These are phyloP conservation scores for Ceratobasidium sp. DNA, from an alignment of 1,284 basidiomycete species.

Conservation along the genomic window DNA sequence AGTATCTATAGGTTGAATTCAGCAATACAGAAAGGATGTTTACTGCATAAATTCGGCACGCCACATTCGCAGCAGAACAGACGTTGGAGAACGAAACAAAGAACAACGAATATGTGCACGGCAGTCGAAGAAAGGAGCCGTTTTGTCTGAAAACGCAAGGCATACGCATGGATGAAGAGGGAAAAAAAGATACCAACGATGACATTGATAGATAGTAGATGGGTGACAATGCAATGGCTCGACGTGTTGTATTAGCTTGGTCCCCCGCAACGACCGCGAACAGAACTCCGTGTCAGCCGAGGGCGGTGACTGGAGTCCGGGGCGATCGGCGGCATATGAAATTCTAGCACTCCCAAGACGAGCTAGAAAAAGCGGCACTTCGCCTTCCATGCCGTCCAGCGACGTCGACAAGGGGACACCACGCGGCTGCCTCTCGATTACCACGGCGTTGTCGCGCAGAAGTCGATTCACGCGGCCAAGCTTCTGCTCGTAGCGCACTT, in stretches of 20 bases:
- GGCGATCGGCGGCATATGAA: constrained; percentile 13
- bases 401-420: constrained; percentile 33
- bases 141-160: background rate
- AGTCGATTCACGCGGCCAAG: background rate
- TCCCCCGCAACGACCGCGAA: background rate
- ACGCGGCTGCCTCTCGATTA: background rate
- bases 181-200: background rate
- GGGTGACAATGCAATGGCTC: no score
- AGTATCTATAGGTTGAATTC: no score
- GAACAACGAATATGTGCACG: background rate
- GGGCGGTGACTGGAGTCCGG: constrained; percentile 10
- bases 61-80: no score
- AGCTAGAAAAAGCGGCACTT: background rate
- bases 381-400: background rate
- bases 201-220: no score
- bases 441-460: constrained; percentile 7
- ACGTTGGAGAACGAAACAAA: constrained; percentile 7
- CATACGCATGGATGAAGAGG: background rate
- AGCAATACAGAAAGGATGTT: no score
- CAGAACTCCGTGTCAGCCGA: background rate
- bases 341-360: background rate
- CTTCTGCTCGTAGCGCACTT: background rate
- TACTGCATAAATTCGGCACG: no score
- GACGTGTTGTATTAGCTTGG: no score
- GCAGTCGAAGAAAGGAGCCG: constrained; percentile 2